Conservation (phyloP, 352 stramenopile species). For the Phytophthora capsici region DNA sequence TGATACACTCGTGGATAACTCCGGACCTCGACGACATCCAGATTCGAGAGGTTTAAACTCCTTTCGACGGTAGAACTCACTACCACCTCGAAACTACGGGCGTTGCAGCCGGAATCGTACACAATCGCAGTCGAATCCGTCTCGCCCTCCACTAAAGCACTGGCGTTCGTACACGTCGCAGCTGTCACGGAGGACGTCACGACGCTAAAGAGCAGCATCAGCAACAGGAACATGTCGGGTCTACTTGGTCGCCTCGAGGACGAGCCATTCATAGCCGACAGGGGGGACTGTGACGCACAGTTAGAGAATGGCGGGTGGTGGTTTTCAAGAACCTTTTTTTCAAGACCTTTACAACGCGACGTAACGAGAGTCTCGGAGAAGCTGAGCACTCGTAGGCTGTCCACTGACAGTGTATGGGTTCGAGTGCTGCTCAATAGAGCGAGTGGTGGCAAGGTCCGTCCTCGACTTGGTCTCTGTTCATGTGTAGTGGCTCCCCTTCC, state of each 20-base stretch:
- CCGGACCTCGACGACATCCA: slow-evolving; percentile 50
- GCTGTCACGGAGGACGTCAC: slow-evolving; percentile 14
- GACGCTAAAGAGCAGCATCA: slow-evolving; percentile 11
- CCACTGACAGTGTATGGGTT: neutral
- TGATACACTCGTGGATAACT: slow-evolving; percentile 65
- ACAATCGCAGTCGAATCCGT: slow-evolving; percentile 52
- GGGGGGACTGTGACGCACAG: slow-evolving; percentile 14
- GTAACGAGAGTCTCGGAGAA: slow-evolving; percentile 9
- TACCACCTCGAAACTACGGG: slow-evolving; percentile 51
- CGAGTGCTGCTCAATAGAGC: slow-evolving; percentile 26
- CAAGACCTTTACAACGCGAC: slow-evolving; percentile 31
- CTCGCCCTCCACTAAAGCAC: slow-evolving; percentile 47
- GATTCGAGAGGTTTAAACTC: slow-evolving; percentile 72
- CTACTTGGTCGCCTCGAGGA: slow-evolving; percentile 19
- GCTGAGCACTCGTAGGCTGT: slow-evolving; percentile 10
- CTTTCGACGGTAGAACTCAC: slow-evolving; percentile 32
- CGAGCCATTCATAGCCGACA: slow-evolving; percentile 31
- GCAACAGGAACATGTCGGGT: slow-evolving; percentile 12
- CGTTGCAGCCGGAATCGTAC: slow-evolving; percentile 55
- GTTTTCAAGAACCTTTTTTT: neutral
- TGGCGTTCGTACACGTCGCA: slow-evolving; percentile 41
- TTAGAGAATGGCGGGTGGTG: slow-evolving; percentile 21
- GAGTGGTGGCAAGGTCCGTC: slow-evolving; percentile 25
- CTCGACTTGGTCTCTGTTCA: slow-evolving; percentile 12
- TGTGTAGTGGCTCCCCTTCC: neutral